A percentile compares a stretch with the other conserved stretches of the same genome.
These are phyloP conservation scores for Circinella minor DNA, from an alignment of 371 early-diverging fungal species.

Conservation along the genomic window DNA sequence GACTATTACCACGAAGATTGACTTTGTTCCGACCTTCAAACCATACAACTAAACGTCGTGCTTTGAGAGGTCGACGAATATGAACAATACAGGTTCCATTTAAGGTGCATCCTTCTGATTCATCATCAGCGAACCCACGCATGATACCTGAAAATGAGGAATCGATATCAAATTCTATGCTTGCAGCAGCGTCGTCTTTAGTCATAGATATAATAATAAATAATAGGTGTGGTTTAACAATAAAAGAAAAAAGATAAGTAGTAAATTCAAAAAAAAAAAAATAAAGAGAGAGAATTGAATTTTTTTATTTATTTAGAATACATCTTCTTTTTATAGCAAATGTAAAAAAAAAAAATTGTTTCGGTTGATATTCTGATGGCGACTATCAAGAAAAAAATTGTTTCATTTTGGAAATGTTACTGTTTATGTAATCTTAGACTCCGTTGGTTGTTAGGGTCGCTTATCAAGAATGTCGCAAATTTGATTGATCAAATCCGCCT, in stretches of 20 bases:
- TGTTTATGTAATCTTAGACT: neutral
- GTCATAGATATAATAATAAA: neutral
- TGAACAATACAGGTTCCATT: conserved; percentile 40
- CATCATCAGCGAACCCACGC: conserved; percentile 48
- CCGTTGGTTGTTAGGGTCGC: neutral
- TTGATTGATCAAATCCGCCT: conserved; percentile 56
- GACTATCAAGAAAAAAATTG: conserved; percentile 5
- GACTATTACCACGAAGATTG: conserved; percentile 28
- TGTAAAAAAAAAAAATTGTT: too few species aligned
- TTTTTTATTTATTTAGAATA: neutral
- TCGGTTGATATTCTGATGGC: too few species aligned
- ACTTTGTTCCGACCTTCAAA: conserved; percentile 53
- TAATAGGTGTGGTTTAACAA: neutral
- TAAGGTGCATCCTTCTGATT: conserved; percentile 51
- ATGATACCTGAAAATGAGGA: conserved; percentile 50
- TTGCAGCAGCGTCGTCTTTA: conserved; percentile 45
- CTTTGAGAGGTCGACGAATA: conserved; percentile 41
- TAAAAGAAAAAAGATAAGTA: neutral
- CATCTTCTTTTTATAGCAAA: neutral
- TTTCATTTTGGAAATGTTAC: neutral
- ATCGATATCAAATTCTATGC: conserved; percentile 35
- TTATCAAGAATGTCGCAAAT: conserved; percentile 28
- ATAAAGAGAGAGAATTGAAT: neutral
- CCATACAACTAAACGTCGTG: conserved; percentile 45
- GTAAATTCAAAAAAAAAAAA: neutral